A percentile compares a stretch with the other conserved stretches of the same genome.
phyloP scores from a whole-genome alignment of 805 yeast genomes.

The Hanseniaspora nectarophila region DNA sequence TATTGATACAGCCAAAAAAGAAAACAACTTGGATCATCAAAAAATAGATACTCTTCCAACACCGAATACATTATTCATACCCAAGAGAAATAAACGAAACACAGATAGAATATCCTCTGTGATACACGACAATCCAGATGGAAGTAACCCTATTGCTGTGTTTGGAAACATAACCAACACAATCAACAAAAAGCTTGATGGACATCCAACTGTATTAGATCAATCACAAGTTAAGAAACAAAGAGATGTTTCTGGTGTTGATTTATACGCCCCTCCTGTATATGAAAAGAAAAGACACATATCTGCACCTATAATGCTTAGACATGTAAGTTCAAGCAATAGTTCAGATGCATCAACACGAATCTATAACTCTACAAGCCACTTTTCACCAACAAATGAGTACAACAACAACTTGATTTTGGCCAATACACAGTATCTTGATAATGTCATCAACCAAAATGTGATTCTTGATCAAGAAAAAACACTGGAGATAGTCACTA shows the following conservation, averaged over 20 bases:
- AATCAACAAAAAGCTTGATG: constrained; percentile 8
- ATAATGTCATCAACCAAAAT: constrained; percentile 4
- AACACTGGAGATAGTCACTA: neutral
- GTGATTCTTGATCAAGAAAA: constrained; percentile 4
- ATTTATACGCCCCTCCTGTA: neutral
- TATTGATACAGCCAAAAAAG: neutral
- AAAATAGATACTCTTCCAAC: constrained; percentile 1
- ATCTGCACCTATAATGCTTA: constrained; percentile 9
- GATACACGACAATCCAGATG: neutral
- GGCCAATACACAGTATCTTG: constrained; percentile 6
- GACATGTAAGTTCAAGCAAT: neutral
- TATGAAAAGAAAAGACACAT: constrained; percentile 9
- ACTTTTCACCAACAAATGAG: constrained; percentile 11
- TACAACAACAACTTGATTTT: neutral
- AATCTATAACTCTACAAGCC: constrained; percentile 12
- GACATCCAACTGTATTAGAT: constrained; percentile 4
- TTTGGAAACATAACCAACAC: constrained; percentile 4
- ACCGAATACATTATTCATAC: constrained; percentile 5
- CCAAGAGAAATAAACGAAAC: neutral
- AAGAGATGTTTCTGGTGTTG: neutral
- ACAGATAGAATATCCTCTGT: neutral
- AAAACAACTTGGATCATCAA: neutral
- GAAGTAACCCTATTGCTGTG: neutral
- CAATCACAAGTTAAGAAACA: neutral
- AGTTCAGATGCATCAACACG: neutral